These are phyloP conservation scores for Aspergillus proliferans DNA, from an alignment of 2,329 filamentous ascomycete genomes.

Conservation along the genomic window DNA sequence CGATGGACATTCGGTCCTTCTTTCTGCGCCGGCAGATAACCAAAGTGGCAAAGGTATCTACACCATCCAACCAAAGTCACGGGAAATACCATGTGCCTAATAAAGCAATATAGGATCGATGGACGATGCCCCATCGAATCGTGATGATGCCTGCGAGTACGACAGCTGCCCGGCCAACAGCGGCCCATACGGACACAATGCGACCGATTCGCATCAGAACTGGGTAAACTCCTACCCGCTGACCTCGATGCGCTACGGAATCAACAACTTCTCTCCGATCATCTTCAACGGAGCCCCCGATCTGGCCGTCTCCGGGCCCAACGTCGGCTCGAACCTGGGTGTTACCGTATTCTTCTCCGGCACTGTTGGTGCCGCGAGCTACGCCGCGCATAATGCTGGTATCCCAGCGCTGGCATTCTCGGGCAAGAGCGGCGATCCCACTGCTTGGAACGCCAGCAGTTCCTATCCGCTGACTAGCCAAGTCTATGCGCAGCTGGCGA, in stretches of 20 bases:
- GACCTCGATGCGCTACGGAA: constrained; percentile 58
- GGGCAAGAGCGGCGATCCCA: constrained; percentile 46
- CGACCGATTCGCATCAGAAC: constrained; percentile 54
- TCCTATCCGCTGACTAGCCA: constrained; percentile 44
- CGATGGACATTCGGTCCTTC: constrained; percentile 55
- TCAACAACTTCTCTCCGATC: constrained; percentile 50
- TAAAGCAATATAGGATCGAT: constrained; percentile 42
- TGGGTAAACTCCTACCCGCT: constrained; percentile 68
- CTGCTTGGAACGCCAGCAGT: constrained; percentile 45
- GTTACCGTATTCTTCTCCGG: constrained; percentile 55
- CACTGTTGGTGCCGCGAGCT: constrained; percentile 60
- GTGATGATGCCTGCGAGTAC: constrained; percentile 53
- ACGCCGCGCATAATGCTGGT: constrained; percentile 48
- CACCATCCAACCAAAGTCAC: not conserved
- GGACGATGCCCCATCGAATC: constrained; percentile 44
- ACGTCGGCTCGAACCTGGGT: constrained; percentile 55
- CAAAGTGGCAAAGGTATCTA: constrained; percentile 55
- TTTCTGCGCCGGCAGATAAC: constrained; percentile 62
- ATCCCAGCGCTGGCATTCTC: constrained; percentile 66
- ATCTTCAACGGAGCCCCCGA: constrained; percentile 54
- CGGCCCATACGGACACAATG: constrained; percentile 53
- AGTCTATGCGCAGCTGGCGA: constrained; percentile 60
- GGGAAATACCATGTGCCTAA: not conserved
- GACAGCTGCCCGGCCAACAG: constrained; percentile 54
- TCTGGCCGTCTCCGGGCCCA: constrained; percentile 60